These are phyloP conservation scores for Wickerhamia fluorescens DNA, from an alignment of 805 yeast species.

Conservation along the genomic window DNA sequence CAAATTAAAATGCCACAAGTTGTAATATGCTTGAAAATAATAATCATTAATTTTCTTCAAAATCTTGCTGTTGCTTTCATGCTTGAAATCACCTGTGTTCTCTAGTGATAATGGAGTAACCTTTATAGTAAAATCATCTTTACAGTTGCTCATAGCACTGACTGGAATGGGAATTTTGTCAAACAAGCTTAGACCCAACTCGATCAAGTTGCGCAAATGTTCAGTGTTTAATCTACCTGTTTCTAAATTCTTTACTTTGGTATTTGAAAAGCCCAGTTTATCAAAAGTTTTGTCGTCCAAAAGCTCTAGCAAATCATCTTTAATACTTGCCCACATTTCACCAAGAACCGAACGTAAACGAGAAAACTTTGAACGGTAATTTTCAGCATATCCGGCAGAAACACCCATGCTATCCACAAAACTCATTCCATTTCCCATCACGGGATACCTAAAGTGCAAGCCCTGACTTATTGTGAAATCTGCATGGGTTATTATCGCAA, in stretches of 20 bases:
- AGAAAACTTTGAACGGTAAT: slow-evolving; percentile 55
- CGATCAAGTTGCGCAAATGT: slow-evolving; percentile 36
- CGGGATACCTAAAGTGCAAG: slow-evolving; percentile 61
- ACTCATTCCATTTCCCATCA: slow-evolving; percentile 62
- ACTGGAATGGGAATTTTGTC: slow-evolving; percentile 52
- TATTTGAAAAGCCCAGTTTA: no score
- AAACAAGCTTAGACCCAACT: slow-evolving; percentile 52
- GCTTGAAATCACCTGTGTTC: slow-evolving; percentile 6
- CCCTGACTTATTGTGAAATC: slow-evolving; percentile 72
- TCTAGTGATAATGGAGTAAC: slow-evolving; percentile 34
- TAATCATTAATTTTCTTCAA: slow-evolving; percentile 48
- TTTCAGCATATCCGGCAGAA: slow-evolving; percentile 39
- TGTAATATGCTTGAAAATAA: slow-evolving; percentile 58
- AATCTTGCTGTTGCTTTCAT: slow-evolving; percentile 33
- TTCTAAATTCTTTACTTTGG: no score
- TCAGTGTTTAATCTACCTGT: no score
- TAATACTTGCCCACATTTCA: slow-evolving; percentile 56
- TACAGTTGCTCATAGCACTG: no score
- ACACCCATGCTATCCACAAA: slow-evolving; percentile 46
- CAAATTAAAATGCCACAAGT: slow-evolving; percentile 71
- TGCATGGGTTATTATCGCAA: slow-evolving; percentile 59
- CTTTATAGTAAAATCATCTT: slow-evolving; percentile 34
- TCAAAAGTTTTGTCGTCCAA: no score
- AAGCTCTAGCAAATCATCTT: slow-evolving; percentile 40
- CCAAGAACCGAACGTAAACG: slow-evolving; percentile 56